Evolutionary conservation across 108 stramenopile species (phyloP).

Genomic region (Chaetoceros muelleri): DNA sequence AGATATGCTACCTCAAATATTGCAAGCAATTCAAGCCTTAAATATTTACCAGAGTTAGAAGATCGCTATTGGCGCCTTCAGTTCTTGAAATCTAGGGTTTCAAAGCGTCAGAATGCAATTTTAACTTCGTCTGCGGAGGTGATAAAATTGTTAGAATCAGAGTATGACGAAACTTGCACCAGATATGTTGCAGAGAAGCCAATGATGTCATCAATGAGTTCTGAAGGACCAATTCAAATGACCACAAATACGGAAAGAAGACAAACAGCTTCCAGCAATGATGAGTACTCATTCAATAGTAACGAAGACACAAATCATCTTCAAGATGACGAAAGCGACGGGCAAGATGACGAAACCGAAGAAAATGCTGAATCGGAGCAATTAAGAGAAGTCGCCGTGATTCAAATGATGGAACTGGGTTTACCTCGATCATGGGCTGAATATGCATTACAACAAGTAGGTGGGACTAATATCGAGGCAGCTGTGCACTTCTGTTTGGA

Average conservation of each 20-base stretch:
- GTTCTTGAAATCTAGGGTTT: background rate
- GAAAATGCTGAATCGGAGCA: slow-evolving; percentile 46
- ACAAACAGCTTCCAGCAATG: no score
- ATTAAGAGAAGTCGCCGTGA: slow-evolving; percentile 71
- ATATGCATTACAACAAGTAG: slow-evolving; percentile 76
- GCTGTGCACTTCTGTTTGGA: slow-evolving; percentile 94
- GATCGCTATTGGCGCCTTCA: background rate
- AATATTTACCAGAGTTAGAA: background rate
- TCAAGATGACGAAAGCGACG: background rate
- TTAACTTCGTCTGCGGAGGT: no score
- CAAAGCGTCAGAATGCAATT: no score
- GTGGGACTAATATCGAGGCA: slow-evolving; percentile 85
- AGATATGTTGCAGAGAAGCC: no score
- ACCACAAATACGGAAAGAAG: no score
- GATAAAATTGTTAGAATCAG: no score
- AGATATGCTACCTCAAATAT: background rate
- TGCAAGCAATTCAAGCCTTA: background rate
- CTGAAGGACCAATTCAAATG: no score
- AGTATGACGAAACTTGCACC: no score
- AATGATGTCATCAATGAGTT: no score
- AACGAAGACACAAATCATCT: background rate
- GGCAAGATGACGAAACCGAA: slow-evolving; percentile 44
- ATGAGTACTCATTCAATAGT: no score
- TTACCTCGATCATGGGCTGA: slow-evolving; percentile 79
- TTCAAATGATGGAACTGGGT: slow-evolving; percentile 83